Percentiles rank a stretch among this genome's conserved stretches.
Conservation (phyloP, 306 rosid genomes). For the Quercus wislizeni region DNA sequence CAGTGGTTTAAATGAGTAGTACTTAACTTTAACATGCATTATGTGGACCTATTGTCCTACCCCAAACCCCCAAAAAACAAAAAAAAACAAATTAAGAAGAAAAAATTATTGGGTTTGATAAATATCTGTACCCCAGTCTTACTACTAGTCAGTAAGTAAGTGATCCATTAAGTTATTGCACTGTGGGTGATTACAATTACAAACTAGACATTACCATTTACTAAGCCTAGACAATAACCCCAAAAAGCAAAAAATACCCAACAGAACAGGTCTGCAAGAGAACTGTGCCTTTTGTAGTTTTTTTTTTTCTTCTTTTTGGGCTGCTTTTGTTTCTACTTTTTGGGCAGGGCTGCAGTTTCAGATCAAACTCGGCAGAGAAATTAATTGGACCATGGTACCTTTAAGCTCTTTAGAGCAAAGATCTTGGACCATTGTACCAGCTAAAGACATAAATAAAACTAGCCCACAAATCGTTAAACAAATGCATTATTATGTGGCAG, state of each 20-base stretch:
- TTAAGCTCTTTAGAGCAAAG: conserved; percentile 20
- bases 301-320: not conserved
- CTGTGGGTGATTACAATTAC: not conserved
- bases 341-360: conserved; percentile 17
- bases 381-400: conserved; percentile 31
- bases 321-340: not conserved
- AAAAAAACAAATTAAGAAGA: not conserved
- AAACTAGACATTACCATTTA: too few relatives aligned
- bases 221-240: too few relatives aligned
- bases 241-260: too few relatives aligned
- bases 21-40: not conserved
- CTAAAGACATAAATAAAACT: conserved; percentile 41
- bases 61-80: not conserved
- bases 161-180: conserved; percentile 11
- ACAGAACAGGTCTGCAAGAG: not conserved
- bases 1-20: not conserved
- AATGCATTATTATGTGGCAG: conserved; percentile 30
- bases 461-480: conserved; percentile 31
- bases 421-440: conserved; percentile 30
- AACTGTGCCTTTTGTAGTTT: too few relatives aligned
- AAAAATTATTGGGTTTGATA: too few relatives aligned
- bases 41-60: conserved; percentile 27
- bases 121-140: too few relatives aligned
- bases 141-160: too few relatives aligned
- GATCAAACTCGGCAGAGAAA: conserved; percentile 28